phyloP scores from a whole-genome alignment of 2,329 filamentous ascomycete species.

The Xylariaceae sp. region DNA sequence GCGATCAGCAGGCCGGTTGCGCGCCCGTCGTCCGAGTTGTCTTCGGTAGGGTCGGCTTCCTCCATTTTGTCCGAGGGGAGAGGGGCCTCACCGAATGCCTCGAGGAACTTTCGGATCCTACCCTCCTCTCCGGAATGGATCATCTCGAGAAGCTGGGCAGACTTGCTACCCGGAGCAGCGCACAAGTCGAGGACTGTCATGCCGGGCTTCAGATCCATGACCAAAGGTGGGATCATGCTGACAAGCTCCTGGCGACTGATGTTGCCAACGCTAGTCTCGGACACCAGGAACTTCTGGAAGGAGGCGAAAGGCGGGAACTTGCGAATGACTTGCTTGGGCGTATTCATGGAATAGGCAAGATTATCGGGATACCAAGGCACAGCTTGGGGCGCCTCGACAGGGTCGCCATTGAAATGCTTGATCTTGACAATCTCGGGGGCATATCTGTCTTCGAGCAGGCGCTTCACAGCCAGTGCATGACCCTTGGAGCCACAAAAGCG shows the following conservation, averaged over 20 bases:
- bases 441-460: conserved; percentile 82
- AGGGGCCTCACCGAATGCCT: conserved; percentile 47
- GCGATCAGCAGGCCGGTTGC: conserved; percentile 90
- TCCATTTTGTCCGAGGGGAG: conserved; percentile 43
- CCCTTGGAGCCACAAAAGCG: conserved; percentile 94
- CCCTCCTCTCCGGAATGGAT: conserved; percentile 90
- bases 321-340: conserved; percentile 91
- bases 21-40: conserved; percentile 73
- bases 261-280: conserved; percentile 94
- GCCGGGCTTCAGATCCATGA: conserved; percentile 86
- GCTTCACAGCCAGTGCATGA: conserved; percentile 88
- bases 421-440: conserved; percentile 88
- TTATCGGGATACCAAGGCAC: conserved; percentile 93
- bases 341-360: conserved; percentile 97
- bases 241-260: conserved; percentile 97
- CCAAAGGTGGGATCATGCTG: conserved; percentile 95
- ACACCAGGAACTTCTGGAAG: conserved; percentile 97
- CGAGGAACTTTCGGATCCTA: conserved; percentile 69
- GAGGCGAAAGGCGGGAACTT: conserved; percentile 91
- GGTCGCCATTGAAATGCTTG: conserved; percentile 74
- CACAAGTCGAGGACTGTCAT: conserved; percentile 96
- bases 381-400: conserved; percentile 76
- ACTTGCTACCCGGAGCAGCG: conserved; percentile 95
- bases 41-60: conserved; percentile 52
- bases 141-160: conserved; percentile 91